phyloP scores from a whole-genome alignment of 2,329 filamentous ascomycete genomes.

The Zymoseptoria brevis region DNA sequence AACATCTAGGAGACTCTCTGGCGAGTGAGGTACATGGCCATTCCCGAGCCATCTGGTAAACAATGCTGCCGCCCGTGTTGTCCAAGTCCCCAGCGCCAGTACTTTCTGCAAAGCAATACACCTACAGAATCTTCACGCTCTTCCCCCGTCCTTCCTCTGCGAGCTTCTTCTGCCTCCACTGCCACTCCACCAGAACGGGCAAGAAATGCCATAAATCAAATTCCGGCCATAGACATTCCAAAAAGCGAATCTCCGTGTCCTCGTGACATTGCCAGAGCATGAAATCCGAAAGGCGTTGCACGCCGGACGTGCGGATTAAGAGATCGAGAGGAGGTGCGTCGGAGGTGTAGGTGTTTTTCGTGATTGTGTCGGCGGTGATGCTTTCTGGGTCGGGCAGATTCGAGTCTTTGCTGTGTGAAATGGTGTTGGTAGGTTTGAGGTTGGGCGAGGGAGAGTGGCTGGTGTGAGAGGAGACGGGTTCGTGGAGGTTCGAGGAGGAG shows the following conservation, averaged over 20 bases:
- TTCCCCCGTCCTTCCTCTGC: slow-evolving; percentile 17
- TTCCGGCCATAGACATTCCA: slow-evolving; percentile 89
- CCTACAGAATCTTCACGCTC: slow-evolving; percentile 9
- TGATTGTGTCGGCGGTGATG: slow-evolving; percentile 76
- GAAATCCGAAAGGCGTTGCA: slow-evolving; percentile 88
- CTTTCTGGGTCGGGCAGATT: slow-evolving; percentile 66
- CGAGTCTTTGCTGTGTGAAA: slow-evolving; percentile 4
- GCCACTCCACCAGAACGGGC: slow-evolving; percentile 88
- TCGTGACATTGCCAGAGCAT: slow-evolving; percentile 99
- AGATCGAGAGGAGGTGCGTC: slow-evolving; percentile 82
- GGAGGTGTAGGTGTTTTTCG: slow-evolving; percentile 79
- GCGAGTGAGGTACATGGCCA: no score
- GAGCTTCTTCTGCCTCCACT: slow-evolving; percentile 48
- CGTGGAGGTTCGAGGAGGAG: slow-evolving; percentile 24
- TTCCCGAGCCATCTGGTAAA: no score
- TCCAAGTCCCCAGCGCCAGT: background rate
- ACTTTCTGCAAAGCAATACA: background rate
- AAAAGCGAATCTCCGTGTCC: slow-evolving; percentile 83
- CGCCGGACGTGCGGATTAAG: slow-evolving; percentile 84
- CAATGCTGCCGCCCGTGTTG: no score
- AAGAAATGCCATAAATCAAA: slow-evolving; percentile 92
- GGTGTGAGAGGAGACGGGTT: slow-evolving; percentile 33
- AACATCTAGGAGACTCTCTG: no score
- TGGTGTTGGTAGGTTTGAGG: slow-evolving; percentile 26
- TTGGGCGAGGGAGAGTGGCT: slow-evolving; percentile 33